Percentiles rank a stretch among this genome's conserved stretches.
phyloP scores from a whole-genome alignment of 306 rosid genomes.

The Cicer pinnatifidum region DNA sequence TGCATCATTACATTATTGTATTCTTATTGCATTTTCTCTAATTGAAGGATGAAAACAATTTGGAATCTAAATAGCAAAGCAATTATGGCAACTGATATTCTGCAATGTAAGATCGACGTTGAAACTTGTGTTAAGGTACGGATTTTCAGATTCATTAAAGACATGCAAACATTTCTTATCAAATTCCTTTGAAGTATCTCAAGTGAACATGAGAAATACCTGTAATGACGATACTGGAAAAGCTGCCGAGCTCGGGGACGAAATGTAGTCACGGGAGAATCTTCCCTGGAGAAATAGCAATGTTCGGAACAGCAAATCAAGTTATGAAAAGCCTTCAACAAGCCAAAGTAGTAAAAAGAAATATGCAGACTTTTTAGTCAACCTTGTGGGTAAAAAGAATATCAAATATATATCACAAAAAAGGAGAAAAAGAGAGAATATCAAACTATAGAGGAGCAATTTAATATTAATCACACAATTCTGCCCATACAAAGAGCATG shows the following conservation, averaged over 20 bases:
- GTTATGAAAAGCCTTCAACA: constrained; percentile 37
- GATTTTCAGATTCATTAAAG: constrained; percentile 24
- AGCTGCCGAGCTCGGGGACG: constrained; percentile 90
- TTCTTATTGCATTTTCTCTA: constrained; percentile 17
- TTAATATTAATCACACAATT: constrained; percentile 31
- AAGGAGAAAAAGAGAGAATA: background rate
- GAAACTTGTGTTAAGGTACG: constrained; percentile 4
- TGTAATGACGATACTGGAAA: constrained; percentile 98
- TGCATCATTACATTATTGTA: background rate
- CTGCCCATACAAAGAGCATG: constrained; percentile 20
- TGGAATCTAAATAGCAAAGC: constrained; percentile 33
- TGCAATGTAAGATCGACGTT: constrained; percentile 4
- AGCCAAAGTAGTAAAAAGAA: background rate
- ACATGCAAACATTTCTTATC: constrained; percentile 32
- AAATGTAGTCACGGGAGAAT: constrained; percentile 77
- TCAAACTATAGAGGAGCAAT: constrained; percentile 27
- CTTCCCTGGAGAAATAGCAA: constrained; percentile 74
- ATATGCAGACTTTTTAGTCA: background rate
- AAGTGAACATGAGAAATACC: constrained; percentile 55
- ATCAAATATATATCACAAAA: constrained; percentile 1
- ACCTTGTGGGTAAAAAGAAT: constrained; percentile 17
- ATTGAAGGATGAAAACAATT: constrained; percentile 4
- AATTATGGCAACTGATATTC: constrained; percentile 20
- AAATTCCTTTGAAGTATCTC: constrained; percentile 34
- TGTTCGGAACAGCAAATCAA: constrained; percentile 35